Conservation (phyloP, 2,329 filamentous ascomycete species). For the Nannizziopsis barbatae region DNA sequence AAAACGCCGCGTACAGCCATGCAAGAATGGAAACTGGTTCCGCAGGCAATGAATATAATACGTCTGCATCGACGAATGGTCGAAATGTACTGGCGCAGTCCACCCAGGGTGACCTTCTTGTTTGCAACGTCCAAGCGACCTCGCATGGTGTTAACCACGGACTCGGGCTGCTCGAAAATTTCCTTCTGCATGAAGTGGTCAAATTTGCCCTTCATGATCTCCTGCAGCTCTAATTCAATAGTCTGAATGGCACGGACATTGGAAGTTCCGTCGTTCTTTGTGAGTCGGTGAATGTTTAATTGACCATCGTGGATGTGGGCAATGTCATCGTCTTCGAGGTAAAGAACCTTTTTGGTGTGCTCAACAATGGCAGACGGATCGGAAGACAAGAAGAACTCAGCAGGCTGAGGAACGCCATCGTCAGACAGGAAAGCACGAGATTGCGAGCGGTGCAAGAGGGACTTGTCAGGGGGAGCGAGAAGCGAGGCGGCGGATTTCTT, state of each 20-base stretch:
- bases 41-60: slow-evolving; percentile 98
- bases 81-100: slow-evolving; percentile 86
- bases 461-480: slow-evolving; percentile 90
- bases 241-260: slow-evolving; percentile 98
- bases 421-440: slow-evolving; percentile 98
- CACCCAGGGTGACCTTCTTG: slow-evolving; percentile 91
- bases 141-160: slow-evolving; percentile 99
- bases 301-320: slow-evolving; percentile 98
- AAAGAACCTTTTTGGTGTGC: slow-evolving; percentile 99
- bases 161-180: slow-evolving; percentile 99
- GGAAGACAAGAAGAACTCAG: slow-evolving; percentile 98
- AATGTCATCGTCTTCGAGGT: slow-evolving; percentile 98
- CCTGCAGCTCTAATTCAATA: slow-evolving; percentile 94
- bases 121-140: slow-evolving; percentile 88
- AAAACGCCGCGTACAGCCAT: slow-evolving; percentile 98
- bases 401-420: slow-evolving; percentile 93
- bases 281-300: slow-evolving; percentile 95
- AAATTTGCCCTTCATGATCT: slow-evolving; percentile 99
- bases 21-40: slow-evolving; percentile 96
- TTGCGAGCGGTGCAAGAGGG: slow-evolving; percentile 92
- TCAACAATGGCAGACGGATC: slow-evolving; percentile 97
- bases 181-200: slow-evolving; percentile 99
- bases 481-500: slow-evolving; percentile 73
- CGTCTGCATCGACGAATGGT: slow-evolving; percentile 94
- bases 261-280: slow-evolving; percentile 91